Conservation (phyloP, 129 eudicot species). For the Cynara cardunculus region DNA sequence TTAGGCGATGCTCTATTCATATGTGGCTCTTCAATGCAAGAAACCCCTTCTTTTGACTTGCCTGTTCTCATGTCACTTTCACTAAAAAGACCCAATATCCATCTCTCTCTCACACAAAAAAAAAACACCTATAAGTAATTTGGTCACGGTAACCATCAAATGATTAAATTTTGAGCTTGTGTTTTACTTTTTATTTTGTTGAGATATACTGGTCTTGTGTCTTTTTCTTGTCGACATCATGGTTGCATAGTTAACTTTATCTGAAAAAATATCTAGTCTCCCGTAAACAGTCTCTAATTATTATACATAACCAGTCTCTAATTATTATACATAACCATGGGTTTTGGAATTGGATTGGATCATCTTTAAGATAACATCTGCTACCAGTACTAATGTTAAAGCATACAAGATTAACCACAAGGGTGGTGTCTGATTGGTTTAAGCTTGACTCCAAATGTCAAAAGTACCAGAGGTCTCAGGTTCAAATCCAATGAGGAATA, state of each 20-base stretch:
- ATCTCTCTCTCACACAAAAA: slow-evolving; percentile 1
- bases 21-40: slow-evolving; percentile 21
- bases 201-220: neutral
- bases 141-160: slow-evolving; percentile 13
- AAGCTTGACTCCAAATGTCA: no score
- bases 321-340: neutral
- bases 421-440: no score
- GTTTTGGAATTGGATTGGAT: neutral
- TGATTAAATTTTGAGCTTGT: neutral
- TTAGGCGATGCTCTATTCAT: neutral
- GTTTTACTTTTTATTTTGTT: neutral
- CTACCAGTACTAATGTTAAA: no score
- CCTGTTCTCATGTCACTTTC: slow-evolving; percentile 30
- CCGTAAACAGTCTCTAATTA: neutral
- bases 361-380: no score
- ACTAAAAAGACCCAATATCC: slow-evolving; percentile 28
- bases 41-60: slow-evolving; percentile 28
- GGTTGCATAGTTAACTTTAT: neutral
- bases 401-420: no score
- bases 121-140: neutral
- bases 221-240: slow-evolving; percentile 11
- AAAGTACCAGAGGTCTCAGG: no score
- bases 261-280: neutral
- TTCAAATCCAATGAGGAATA: no score
- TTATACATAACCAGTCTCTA: neutral